phyloP scores from a whole-genome alignment of 768 basidiomycete species.

The Ramaria rubella region DNA sequence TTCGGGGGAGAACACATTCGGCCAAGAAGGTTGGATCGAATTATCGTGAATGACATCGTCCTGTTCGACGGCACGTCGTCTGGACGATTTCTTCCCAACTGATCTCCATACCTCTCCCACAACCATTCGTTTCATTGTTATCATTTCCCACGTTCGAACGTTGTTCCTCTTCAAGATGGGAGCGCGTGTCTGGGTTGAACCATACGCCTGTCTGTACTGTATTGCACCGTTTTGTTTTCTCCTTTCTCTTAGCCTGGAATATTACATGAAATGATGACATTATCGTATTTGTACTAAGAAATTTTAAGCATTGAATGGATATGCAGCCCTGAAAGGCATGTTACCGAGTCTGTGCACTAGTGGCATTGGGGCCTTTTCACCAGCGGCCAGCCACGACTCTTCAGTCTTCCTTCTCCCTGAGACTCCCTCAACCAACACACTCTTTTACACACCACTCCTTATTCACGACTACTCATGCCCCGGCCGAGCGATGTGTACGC shows the following conservation, averaged over 20 bases:
- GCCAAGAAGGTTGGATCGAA: conserved; percentile 45
- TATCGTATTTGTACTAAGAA: background rate
- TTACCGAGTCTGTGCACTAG: no score
- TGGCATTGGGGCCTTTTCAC: background rate
- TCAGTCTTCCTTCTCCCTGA: background rate
- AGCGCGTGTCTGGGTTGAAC: background rate
- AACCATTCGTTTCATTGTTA: background rate
- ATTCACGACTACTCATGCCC: background rate
- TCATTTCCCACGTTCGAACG: background rate
- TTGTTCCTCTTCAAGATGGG: background rate
- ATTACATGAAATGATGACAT: conserved; percentile 1
- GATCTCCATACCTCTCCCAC: background rate
- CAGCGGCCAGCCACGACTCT: background rate
- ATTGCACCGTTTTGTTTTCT: background rate
- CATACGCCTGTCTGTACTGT: background rate
- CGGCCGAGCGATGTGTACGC: conserved; percentile 2
- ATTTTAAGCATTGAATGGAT: background rate
- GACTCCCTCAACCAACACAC: background rate
- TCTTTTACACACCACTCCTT: background rate
- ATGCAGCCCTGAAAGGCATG: no score
- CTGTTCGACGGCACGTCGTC: background rate
- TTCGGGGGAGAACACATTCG: conserved; percentile 97
- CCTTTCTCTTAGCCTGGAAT: background rate
- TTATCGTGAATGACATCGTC: conserved; percentile 23
- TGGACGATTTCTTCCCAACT: background rate